Evolutionary conservation across 2,329 filamentous ascomycete species (phyloP).

Genomic region (Cylindrodendrum hubeiense): DNA sequence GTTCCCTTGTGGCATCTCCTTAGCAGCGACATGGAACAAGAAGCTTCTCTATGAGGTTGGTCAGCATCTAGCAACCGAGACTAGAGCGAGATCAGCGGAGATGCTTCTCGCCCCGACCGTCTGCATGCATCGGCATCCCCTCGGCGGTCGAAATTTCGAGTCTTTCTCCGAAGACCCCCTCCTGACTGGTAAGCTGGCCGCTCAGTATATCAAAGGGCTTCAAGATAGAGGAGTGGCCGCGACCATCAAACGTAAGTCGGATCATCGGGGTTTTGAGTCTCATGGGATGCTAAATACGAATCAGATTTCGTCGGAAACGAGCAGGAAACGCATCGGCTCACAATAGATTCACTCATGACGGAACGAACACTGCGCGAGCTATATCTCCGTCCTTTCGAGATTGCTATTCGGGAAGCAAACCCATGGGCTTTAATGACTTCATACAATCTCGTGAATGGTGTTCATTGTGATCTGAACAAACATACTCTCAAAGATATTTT

Average conservation of each 20-base stretch:
- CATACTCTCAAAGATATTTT: slow-evolving; percentile 69
- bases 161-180: slow-evolving; percentile 88
- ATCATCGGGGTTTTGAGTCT: neutral
- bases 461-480: slow-evolving; percentile 66
- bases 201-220: slow-evolving; percentile 78
- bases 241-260: slow-evolving; percentile 77
- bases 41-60: slow-evolving; percentile 78
- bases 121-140: slow-evolving; percentile 84
- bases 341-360: slow-evolving; percentile 72
- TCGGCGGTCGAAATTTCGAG: slow-evolving; percentile 89
- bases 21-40: slow-evolving; percentile 84
- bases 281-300: neutral
- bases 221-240: slow-evolving; percentile 81
- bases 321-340: slow-evolving; percentile 70
- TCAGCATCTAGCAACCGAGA: slow-evolving; percentile 77
- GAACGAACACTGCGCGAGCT: slow-evolving; percentile 77
- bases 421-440: slow-evolving; percentile 79
- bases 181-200: slow-evolving; percentile 79
- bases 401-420: slow-evolving; percentile 76
- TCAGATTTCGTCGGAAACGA: slow-evolving; percentile 78
- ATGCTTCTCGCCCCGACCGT: slow-evolving; percentile 83
- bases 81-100: slow-evolving; percentile 79
- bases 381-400: slow-evolving; percentile 82
- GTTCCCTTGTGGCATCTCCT: slow-evolving; percentile 82
- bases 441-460: slow-evolving; percentile 76